A percentile compares a stretch with the other conserved stretches of the same genome.
phyloP scores from a whole-genome alignment of 2,329 filamentous ascomycete genomes.

The Paecilomyces sp. region DNA sequence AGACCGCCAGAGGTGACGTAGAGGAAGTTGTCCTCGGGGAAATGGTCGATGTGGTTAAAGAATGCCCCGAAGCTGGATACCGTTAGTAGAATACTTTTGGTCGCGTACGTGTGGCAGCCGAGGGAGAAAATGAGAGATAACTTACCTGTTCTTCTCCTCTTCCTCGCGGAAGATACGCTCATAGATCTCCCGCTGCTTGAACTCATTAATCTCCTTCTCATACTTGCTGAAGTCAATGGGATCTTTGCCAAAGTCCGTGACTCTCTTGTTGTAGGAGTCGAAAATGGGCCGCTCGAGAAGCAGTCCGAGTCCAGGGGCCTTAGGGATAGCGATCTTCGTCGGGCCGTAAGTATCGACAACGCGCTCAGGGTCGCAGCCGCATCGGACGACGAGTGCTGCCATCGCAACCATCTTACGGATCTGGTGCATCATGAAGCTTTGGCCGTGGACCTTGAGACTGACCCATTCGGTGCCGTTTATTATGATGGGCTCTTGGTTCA shows the following conservation, averaged over 20 bases:
- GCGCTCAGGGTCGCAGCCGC: slow-evolving; percentile 64
- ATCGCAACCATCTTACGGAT: slow-evolving; percentile 99
- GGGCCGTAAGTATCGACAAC: slow-evolving; percentile 68
- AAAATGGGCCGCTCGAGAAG: slow-evolving; percentile 89
- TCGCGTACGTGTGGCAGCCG: not conserved
- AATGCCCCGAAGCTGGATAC: slow-evolving; percentile 61
- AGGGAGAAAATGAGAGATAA: slow-evolving; percentile 14
- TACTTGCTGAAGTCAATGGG: slow-evolving; percentile 73
- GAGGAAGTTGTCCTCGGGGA: slow-evolving; percentile 63
- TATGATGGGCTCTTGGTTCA: slow-evolving; percentile 67
- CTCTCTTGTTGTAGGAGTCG: slow-evolving; percentile 74
- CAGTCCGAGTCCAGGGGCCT: slow-evolving; percentile 82
- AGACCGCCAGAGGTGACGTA: slow-evolving; percentile 67
- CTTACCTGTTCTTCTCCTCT: slow-evolving; percentile 78
- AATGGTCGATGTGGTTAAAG: slow-evolving; percentile 73
- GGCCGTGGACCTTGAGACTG: slow-evolving; percentile 89
- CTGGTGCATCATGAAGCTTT: slow-evolving; percentile 99
- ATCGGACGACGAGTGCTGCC: slow-evolving; percentile 76
- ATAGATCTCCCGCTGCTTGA: slow-evolving; percentile 91
- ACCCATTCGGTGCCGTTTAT: slow-evolving; percentile 94
- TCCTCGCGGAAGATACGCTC: slow-evolving; percentile 85
- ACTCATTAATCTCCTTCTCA: slow-evolving; percentile 71
- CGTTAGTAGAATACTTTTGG: not conserved
- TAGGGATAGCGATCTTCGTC: slow-evolving; percentile 78
- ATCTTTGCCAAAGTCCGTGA: slow-evolving; percentile 57